These are phyloP conservation scores for Heteromeles arbutifolia DNA, from an alignment of 306 rosid genomes.

Conservation along the genomic window DNA sequence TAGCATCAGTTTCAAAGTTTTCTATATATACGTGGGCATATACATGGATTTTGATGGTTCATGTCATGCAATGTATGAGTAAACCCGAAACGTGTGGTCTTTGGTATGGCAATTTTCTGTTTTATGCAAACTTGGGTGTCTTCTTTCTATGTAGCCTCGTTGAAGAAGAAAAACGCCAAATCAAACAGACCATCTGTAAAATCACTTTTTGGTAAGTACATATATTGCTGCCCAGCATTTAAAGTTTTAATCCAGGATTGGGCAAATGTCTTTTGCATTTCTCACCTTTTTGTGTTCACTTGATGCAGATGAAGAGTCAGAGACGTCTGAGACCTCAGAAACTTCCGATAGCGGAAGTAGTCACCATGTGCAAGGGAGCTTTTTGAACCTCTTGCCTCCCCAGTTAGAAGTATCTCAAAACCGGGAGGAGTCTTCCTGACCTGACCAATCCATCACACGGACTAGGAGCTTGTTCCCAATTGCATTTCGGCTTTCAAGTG, in stretches of 20 bases:
- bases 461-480: constrained; percentile 19
- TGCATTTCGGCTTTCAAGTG: constrained; percentile 10
- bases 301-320: constrained; percentile 49
- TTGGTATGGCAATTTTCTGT: background rate
- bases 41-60: background rate
- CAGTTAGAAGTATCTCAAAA: constrained; percentile 37
- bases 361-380: constrained; percentile 59
- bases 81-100: background rate
- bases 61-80: background rate
- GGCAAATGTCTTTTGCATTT: background rate
- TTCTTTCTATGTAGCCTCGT: constrained; percentile 56
- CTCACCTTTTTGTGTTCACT: constrained; percentile 24
- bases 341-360: constrained; percentile 21
- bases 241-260: background rate
- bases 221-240: background rate
- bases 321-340: constrained; percentile 44
- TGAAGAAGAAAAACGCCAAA: constrained; percentile 78
- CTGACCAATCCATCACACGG: constrained; percentile 18
- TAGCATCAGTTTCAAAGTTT: background rate
- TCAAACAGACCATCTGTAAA: constrained; percentile 76
- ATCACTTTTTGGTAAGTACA: constrained; percentile 74
- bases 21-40: background rate
- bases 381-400: constrained; percentile 67
- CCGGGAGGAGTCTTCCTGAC: constrained; percentile 38
- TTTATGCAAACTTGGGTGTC: constrained; percentile 4